Evolutionary conservation across 176 grass and related monocot species (phyloP).

Genomic region (Oryza meridionalis): DNA sequence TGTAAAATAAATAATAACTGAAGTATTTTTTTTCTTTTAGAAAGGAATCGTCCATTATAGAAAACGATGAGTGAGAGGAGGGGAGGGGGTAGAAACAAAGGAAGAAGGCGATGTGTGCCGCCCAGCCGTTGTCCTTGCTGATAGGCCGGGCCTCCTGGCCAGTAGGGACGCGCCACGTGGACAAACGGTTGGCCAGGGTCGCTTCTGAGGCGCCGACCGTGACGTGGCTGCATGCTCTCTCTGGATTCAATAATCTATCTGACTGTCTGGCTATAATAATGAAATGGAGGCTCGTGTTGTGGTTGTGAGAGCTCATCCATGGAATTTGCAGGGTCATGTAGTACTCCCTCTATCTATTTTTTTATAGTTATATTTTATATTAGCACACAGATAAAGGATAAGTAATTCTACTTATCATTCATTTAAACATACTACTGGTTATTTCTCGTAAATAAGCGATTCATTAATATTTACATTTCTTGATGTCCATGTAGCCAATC

Average conservation of each 20-base stretch:
- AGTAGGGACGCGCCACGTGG: conserved; percentile 25
- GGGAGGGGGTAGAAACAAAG: no score
- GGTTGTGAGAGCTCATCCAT: not conserved
- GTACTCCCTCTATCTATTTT: no score
- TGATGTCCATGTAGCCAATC: no score
- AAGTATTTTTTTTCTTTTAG: no score
- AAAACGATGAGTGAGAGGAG: not conserved
- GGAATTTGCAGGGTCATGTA: not conserved
- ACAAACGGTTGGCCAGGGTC: conserved; percentile 16
- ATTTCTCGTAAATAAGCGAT: no score
- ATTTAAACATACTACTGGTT: no score
- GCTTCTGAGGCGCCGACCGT: conserved; percentile 33
- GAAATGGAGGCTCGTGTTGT: not conserved
- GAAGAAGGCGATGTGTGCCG: not conserved
- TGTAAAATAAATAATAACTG: no score
- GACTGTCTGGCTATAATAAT: no score
- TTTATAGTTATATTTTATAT: no score
- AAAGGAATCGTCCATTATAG: not conserved
- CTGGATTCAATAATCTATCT: not conserved
- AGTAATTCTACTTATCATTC: no score
- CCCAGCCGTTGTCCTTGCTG: not conserved
- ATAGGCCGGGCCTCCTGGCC: conserved; percentile 46
- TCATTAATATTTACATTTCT: no score
- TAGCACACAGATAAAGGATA: no score
- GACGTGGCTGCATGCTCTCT: conserved; percentile 30